Conservation (phyloP, 169 alveolate species). For the Condylostoma magnum region DNA sequence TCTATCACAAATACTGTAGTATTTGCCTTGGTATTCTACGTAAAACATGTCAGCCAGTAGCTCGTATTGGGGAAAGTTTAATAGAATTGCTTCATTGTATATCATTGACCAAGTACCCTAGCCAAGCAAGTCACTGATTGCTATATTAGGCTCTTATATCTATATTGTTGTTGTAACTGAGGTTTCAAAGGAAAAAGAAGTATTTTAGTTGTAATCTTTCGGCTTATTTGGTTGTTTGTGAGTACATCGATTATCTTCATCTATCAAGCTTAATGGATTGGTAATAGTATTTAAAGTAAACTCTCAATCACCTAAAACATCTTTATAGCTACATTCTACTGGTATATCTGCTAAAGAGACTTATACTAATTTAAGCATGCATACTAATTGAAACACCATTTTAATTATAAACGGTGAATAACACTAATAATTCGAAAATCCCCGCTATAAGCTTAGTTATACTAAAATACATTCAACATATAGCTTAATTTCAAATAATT, state of each 20-base stretch:
- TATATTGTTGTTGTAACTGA: neutral
- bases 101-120: slow-evolving; percentile 48
- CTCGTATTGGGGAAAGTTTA: slow-evolving; percentile 20
- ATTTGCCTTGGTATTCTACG: neutral
- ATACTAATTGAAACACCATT: neutral
- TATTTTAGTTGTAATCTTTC: neutral
- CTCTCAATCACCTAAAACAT: slow-evolving; percentile 43
- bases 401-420: neutral
- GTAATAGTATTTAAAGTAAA: slow-evolving; percentile 29
- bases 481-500: no score
- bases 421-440: neutral
- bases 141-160: slow-evolving; percentile 6
- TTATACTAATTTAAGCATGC: neutral
- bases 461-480: no score
- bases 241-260: neutral
- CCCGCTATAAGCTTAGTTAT: no score
- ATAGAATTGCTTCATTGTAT: slow-evolving; percentile 46
- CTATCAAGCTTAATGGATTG: neutral
- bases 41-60: slow-evolving; percentile 36
- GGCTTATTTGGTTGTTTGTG: slow-evolving; percentile 19
- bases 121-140: slow-evolving; percentile 10
- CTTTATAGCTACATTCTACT: slow-evolving; percentile 37
- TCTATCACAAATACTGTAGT: slow-evolving; percentile 30
- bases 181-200: neutral
- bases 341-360: slow-evolving; percentile 36